Evolutionary conservation across 2,329 filamentous ascomycete genomes (phyloP).

Genomic region (Aspergillus jensenii): DNA sequence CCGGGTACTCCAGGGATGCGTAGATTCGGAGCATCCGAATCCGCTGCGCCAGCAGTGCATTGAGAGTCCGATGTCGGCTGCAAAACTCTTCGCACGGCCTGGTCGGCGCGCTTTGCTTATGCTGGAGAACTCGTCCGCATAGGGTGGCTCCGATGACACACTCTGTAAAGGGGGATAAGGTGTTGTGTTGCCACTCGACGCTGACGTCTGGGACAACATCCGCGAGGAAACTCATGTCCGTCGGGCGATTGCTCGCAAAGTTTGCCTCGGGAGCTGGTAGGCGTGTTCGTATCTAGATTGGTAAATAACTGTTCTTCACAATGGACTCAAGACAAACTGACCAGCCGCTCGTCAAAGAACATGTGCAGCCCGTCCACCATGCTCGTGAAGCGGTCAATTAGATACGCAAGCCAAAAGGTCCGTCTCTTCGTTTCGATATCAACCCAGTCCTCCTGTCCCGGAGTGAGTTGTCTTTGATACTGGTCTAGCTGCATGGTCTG

Average conservation of each 20-base stretch:
- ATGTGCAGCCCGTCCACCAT: constrained; percentile 28
- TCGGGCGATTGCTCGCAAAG: neutral
- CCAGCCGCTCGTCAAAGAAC: constrained; percentile 27
- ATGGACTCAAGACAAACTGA: neutral
- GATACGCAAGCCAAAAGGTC: constrained; percentile 41
- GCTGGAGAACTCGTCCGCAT: constrained; percentile 11
- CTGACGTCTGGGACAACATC: neutral
- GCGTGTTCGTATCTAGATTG: neutral
- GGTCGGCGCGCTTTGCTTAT: neutral
- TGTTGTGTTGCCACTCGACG: neutral
- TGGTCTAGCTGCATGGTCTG: neutral
- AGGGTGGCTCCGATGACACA: constrained; percentile 24
- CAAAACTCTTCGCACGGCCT: neutral
- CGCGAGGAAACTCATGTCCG: neutral
- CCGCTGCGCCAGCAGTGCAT: neutral
- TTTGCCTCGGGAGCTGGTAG: neutral
- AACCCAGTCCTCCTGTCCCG: constrained; percentile 10
- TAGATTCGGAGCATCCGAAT: neutral
- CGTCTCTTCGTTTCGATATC: constrained; percentile 34
- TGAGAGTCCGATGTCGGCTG: neutral
- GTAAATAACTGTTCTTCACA: neutral
- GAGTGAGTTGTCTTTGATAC: constrained; percentile 1
- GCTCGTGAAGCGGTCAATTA: constrained; percentile 34
- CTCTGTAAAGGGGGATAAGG: constrained; percentile 23
- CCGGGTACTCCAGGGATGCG: neutral